Evolutionary conservation across 2,329 filamentous ascomycete species (phyloP).

Genomic region (Didymella lethalis): DNA sequence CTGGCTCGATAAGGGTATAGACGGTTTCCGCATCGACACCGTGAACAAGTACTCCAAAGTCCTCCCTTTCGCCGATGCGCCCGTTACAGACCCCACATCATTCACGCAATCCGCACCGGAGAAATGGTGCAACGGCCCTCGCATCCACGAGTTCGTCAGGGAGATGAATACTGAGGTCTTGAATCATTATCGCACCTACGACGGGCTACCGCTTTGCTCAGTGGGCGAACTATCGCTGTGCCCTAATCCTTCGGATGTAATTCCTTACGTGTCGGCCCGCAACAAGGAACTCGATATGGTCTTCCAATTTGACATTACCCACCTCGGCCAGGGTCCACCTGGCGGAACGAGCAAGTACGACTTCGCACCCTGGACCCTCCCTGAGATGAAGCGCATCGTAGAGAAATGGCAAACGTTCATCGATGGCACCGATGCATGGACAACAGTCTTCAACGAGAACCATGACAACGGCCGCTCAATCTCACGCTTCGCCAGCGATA

Average conservation of each 20-base stretch:
- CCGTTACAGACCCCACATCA: constrained; percentile 50
- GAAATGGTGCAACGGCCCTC: constrained; percentile 65
- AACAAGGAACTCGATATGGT: constrained; percentile 58
- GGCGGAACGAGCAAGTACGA: constrained; percentile 45
- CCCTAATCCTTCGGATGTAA: constrained; percentile 52
- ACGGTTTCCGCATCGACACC: constrained; percentile 59
- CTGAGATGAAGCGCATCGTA: constrained; percentile 54
- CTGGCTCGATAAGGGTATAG: constrained; percentile 57
- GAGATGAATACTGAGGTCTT: constrained; percentile 63
- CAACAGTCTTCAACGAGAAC: constrained; percentile 69
- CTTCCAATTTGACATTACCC: constrained; percentile 57
- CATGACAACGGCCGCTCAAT: constrained; percentile 68
- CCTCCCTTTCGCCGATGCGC: constrained; percentile 53
- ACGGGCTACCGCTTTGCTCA: constrained; percentile 54
- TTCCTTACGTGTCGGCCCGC: constrained; percentile 53
- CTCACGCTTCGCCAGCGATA: constrained; percentile 61
- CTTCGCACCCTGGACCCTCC: constrained; percentile 50
- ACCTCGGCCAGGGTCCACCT: constrained; percentile 47
- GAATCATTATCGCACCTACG: constrained; percentile 61
- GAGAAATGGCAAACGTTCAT: constrained; percentile 59
- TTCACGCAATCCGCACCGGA: constrained; percentile 59
- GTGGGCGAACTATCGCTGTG: constrained; percentile 66
- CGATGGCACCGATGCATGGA: constrained; percentile 60
- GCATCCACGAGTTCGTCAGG: constrained; percentile 65
- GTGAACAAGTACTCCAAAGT: constrained; percentile 60